Percentiles rank a stretch among this genome's conserved stretches.
Evolutionary conservation across 495 filamentous ascomycete genomes (phyloP).

Genomic region (Pyrenula massariospora): DNA sequence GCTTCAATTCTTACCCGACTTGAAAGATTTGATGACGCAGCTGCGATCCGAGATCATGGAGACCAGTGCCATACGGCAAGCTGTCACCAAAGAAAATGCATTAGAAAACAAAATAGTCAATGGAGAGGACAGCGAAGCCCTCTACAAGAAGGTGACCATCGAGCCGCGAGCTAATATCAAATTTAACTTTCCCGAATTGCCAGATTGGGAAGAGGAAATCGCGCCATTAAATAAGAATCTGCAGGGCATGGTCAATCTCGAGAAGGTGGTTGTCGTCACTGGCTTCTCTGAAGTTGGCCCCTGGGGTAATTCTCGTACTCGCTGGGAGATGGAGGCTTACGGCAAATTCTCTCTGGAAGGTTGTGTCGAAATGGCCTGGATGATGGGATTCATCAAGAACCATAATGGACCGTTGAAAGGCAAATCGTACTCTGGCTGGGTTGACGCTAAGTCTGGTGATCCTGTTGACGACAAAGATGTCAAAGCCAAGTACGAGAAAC

Average conservation of each 20-base stretch:
- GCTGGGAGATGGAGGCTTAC: slow-evolving; percentile 98
- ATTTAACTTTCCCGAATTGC: slow-evolving; percentile 81
- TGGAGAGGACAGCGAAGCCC: slow-evolving; percentile 76
- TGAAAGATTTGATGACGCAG: slow-evolving; percentile 87
- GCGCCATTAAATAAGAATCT: slow-evolving; percentile 76
- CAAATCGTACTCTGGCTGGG: slow-evolving; percentile 93
- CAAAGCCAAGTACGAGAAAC: slow-evolving; percentile 91
- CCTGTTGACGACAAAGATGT: slow-evolving; percentile 97
- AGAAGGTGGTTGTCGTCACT: slow-evolving; percentile 94
- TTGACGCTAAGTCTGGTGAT: slow-evolving; percentile 85
- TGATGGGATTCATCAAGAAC: slow-evolving; percentile 98
- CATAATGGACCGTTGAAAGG: slow-evolving; percentile 98
- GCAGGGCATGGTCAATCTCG: slow-evolving; percentile 96
- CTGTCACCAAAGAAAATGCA: slow-evolving; percentile 88
- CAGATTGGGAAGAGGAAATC: slow-evolving; percentile 84
- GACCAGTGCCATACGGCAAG: slow-evolving; percentile 84
- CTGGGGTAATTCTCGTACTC: slow-evolving; percentile 94
- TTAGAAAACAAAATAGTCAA: slow-evolving; percentile 98
- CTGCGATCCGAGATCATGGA: slow-evolving; percentile 87
- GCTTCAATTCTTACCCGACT: slow-evolving; percentile 90
- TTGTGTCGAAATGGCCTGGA: slow-evolving; percentile 99
- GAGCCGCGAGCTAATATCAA: slow-evolving; percentile 96
- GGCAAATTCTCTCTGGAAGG: slow-evolving; percentile 96
- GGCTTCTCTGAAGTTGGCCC: slow-evolving; percentile 94
- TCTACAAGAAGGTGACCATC: slow-evolving; percentile 89